These are phyloP conservation scores for Chaetomium strumarium DNA, from an alignment of 2,329 filamentous ascomycete genomes.

Conservation along the genomic window DNA sequence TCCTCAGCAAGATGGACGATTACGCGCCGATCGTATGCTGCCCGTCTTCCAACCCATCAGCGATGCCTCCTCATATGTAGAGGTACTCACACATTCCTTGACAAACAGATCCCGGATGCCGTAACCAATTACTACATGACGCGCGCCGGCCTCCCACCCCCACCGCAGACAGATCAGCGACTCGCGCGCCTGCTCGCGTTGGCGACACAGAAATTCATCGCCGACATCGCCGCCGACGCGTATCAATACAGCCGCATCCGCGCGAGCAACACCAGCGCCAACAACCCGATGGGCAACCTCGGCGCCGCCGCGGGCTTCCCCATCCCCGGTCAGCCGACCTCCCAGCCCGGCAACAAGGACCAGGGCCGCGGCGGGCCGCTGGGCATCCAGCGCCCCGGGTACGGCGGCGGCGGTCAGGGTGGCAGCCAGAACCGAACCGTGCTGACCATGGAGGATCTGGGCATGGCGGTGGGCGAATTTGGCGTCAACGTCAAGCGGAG, in stretches of 20 bases:
- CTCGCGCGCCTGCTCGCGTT: constrained; percentile 90
- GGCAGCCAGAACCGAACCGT: constrained; percentile 88
- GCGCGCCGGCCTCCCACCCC: constrained; percentile 86
- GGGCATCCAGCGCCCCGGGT: constrained; percentile 72
- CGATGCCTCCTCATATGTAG: neutral
- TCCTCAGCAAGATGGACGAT: constrained; percentile 94
- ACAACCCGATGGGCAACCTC: constrained; percentile 85
- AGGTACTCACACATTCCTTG: neutral
- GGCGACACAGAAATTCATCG: constrained; percentile 98
- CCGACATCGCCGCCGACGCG: constrained; percentile 92
- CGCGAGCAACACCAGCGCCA: constrained; percentile 80
- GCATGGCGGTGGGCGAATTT: constrained; percentile 97
- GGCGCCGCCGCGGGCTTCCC: constrained; percentile 68
- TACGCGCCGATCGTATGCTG: constrained; percentile 84
- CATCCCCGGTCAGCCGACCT: constrained; percentile 54
- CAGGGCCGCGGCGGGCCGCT: constrained; percentile 52
- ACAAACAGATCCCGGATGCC: constrained; percentile 85
- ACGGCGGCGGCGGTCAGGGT: constrained; percentile 82
- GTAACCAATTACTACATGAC: constrained; percentile 98
- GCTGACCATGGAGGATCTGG: constrained; percentile 95
- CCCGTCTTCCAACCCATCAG: neutral
- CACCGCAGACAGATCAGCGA: constrained; percentile 81
- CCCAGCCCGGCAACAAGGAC: constrained; percentile 51
- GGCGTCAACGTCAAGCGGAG: constrained; percentile 96
- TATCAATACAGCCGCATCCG: constrained; percentile 97